Conservation (phyloP, 192 early-diverging fungal genomes). For the Coemansia aciculifera region DNA sequence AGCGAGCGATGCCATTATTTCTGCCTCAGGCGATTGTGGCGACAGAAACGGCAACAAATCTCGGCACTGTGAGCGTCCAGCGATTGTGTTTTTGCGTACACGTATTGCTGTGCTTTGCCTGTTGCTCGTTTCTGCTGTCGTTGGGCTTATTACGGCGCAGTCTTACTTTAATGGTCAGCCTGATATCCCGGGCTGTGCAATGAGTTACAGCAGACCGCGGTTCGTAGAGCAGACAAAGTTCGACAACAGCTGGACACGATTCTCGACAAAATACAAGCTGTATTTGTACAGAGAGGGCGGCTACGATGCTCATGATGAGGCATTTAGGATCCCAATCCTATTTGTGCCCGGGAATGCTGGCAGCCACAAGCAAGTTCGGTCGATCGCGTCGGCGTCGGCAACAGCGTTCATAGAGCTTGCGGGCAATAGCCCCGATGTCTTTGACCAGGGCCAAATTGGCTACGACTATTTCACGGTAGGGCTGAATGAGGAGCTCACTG, state of each 20-base stretch:
- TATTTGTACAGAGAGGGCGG: constrained; percentile 75
- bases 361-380: constrained; percentile 85
- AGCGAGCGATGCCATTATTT: background rate
- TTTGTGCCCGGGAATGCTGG: constrained; percentile 97
- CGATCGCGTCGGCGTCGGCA: constrained; percentile 75
- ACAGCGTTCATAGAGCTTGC: constrained; percentile 57
- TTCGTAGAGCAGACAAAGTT: constrained; percentile 50
- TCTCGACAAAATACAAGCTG: constrained; percentile 75
- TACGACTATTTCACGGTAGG: constrained; percentile 65
- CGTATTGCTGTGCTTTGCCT: constrained; percentile 15
- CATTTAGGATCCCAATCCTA: constrained; percentile 78
- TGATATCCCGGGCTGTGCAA: constrained; percentile 57
- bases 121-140: constrained; percentile 13
- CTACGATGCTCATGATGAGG: constrained; percentile 41
- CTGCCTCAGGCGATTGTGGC: background rate
- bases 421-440: constrained; percentile 11
- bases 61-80: background rate
- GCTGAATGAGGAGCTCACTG: constrained; percentile 89
- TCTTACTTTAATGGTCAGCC: constrained; percentile 69
- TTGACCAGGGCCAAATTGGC: constrained; percentile 43
- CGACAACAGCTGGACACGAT: constrained; percentile 49
- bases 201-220: constrained; percentile 62
- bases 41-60: background rate
- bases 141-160: constrained; percentile 41
- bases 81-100: background rate